Base-by-base conservation (phyloP, 108 stramenopile species). In the Nannochloropsis gaditana region DNA sequence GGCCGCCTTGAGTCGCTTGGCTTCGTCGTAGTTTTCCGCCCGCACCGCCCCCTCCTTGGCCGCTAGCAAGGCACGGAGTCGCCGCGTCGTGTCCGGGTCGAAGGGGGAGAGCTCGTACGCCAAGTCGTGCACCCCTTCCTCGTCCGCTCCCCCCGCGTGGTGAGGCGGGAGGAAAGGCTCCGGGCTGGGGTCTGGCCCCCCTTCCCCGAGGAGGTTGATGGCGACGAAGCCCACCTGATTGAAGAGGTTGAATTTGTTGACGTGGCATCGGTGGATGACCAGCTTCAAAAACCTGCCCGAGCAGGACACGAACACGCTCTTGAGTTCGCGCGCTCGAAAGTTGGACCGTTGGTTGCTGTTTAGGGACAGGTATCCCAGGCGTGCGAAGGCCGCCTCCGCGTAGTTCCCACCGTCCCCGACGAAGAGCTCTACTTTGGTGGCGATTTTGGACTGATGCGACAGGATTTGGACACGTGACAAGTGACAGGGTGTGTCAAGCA, bases 271-370 rank as follows among this genome's bases (percentile, higher is more conserved):
- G 88, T 92, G 90, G 80, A 92, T 86, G 41, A 92, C n/a, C 42
- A 92, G 79, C 43, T 91, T 90, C 45, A 92, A 42, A 59, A 87
- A 92, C 45, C 45, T 84, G 43, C 91, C 92, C 79, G 50, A 42
- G 21, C 88, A 81, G 59, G 90, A 87, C 31, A 92, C 59, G 43
- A 90, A 92, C 19, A 92, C 92, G 19, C 89, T 90, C 90, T 92
- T 92, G 42, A 92, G 87, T 87, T 92, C 92, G 17, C 92, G 90
- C 8, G 92, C 92, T 81, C 87, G 88, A 45, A 86, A 92, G 42
- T 89, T 45, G 44, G 90, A 90, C 41, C 92, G 90, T 84, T 92
- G 91, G 45, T 92, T 92, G 79, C 45, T 85, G 79, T 92, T 90
- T 9, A 92, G 89, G 45, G 84, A 86, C 44, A 92, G 82, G 45